Evolutionary conservation across 2,329 filamentous ascomycete species (phyloP).

Genomic region (Penicillium sp.): DNA sequence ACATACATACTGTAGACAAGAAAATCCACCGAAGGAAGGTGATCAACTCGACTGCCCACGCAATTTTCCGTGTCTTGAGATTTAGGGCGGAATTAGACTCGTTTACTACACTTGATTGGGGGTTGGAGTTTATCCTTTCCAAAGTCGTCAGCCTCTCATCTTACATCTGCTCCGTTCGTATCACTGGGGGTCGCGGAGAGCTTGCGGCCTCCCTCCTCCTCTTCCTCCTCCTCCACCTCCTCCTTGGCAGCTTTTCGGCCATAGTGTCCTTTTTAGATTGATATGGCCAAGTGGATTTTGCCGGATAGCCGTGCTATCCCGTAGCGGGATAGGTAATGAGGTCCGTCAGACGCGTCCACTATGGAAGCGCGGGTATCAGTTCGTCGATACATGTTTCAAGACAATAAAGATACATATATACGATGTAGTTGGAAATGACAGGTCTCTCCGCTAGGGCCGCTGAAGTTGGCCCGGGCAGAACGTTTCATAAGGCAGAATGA

Average conservation of each 20-base stretch:
- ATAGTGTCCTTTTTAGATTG: slow-evolving; percentile 1
- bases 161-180: slow-evolving; percentile 7
- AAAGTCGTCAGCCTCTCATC: slow-evolving; percentile 2
- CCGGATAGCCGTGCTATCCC: neutral
- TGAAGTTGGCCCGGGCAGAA: neutral
- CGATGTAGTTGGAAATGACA: neutral
- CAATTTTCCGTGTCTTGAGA: slow-evolving; percentile 1
- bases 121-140: neutral
- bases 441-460: neutral
- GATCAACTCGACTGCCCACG: slow-evolving; percentile 13
- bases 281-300: neutral
- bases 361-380: neutral
- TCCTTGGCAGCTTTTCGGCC: neutral
- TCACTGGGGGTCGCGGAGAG: neutral
- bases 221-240: neutral
- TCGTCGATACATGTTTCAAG: neutral
- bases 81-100: slow-evolving; percentile 3
- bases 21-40: neutral
- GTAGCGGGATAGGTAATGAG: neutral
- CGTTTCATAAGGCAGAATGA: neutral
- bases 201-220: too few species aligned
- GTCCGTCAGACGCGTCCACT: neutral
- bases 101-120: slow-evolving; percentile 7
- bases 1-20: neutral
- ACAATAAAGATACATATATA: neutral